Evolutionary conservation across 257 asterid genomes (phyloP).

Genomic region (Nicotiana knightiana): DNA sequence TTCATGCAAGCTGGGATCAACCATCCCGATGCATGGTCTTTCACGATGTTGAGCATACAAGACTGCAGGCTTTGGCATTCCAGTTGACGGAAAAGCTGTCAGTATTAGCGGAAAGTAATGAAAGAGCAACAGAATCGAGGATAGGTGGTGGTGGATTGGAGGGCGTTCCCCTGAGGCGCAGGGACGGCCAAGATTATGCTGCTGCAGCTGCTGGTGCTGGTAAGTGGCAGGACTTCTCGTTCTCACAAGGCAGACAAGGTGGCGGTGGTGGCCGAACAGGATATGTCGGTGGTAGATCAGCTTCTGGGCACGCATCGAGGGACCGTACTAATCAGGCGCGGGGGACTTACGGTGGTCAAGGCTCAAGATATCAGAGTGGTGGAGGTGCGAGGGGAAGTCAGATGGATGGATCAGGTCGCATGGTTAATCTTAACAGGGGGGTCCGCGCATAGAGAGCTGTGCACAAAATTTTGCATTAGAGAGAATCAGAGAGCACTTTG

Average conservation of each 20-base stretch:
- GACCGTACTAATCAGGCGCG: constrained; percentile 45
- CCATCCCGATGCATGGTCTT: constrained; percentile 78
- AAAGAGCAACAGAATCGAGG: constrained; percentile 69
- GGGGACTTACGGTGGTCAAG: constrained; percentile 38
- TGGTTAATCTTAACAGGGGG: constrained; percentile 88
- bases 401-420: constrained; percentile 53
- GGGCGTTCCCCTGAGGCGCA: constrained; percentile 71
- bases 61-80: constrained; percentile 76
- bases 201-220: constrained; percentile 45
- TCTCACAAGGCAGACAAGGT: constrained; percentile 63
- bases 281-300: constrained; percentile 42
- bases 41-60: constrained; percentile 71
- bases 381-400: constrained; percentile 51
- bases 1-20: constrained; percentile 93
- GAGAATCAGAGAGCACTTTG: background rate
- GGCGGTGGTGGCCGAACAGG: constrained; percentile 54
- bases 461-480: background rate
- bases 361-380: constrained; percentile 47
- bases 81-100: constrained; percentile 74
- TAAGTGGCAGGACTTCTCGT: constrained; percentile 85
- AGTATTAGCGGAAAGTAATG: constrained; percentile 76
- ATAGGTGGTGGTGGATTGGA: constrained; percentile 86
- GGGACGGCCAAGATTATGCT: constrained; percentile 83
- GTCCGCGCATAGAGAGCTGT: constrained; percentile 29
- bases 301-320: constrained; percentile 32